Conservation (phyloP, 352 stramenopile genomes). For the Globisporangium splendens region DNA sequence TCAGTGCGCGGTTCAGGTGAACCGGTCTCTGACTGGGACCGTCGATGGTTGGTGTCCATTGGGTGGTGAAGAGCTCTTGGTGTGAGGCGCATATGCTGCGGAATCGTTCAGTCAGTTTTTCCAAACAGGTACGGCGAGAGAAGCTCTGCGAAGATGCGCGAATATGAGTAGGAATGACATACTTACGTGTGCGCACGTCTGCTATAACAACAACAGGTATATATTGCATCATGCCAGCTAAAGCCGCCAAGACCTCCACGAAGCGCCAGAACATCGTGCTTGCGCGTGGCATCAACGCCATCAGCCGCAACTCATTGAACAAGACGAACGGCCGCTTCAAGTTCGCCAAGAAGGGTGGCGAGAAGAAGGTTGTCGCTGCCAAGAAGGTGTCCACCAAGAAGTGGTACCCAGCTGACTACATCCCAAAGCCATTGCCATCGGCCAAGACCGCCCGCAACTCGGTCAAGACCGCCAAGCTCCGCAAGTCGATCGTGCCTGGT, state of each 20-base stretch:
- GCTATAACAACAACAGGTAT: constrained; percentile 26
- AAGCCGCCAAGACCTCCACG: constrained; percentile 41
- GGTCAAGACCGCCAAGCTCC: constrained; percentile 92
- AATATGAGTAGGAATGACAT: neutral
- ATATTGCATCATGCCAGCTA: constrained; percentile 38
- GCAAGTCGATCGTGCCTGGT: constrained; percentile 95
- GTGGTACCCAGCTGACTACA: constrained; percentile 79
- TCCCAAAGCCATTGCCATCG: constrained; percentile 66
- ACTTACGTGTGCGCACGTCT: neutral
- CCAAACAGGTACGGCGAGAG: constrained; percentile 51
- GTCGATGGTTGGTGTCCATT: constrained; percentile 10
- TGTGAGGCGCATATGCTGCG: constrained; percentile 2
- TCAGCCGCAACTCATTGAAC: constrained; percentile 57
- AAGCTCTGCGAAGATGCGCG: neutral
- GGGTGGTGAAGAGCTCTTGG: constrained; percentile 11
- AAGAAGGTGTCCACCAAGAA: constrained; percentile 51
- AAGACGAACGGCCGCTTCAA: constrained; percentile 62
- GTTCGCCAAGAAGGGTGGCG: constrained; percentile 51
- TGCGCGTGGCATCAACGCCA: constrained; percentile 77
- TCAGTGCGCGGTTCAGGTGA: too few species aligned
- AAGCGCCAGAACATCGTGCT: constrained; percentile 69
- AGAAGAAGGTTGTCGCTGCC: constrained; percentile 60
- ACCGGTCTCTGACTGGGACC: neutral
- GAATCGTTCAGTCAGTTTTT: constrained; percentile 30
- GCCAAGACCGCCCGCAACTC: constrained; percentile 78